Conservation (phyloP, 2,329 filamentous ascomycete species). For the Diaporthe sp. region DNA sequence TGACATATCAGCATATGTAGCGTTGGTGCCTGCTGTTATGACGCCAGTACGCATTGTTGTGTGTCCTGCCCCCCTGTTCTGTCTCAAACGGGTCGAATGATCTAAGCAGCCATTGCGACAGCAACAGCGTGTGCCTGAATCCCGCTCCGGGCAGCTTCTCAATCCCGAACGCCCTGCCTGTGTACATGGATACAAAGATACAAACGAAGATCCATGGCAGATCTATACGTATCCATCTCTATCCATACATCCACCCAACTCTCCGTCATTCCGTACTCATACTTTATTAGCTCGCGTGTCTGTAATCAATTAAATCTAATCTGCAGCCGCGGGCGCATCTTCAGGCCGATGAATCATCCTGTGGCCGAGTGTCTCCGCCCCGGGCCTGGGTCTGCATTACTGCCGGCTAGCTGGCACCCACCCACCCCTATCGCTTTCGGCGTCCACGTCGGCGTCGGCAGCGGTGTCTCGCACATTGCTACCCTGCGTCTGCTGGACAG, state of each 20-base stretch:
- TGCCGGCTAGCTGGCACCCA: conserved; percentile 6
- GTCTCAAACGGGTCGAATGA: conserved; percentile 24
- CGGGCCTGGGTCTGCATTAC: neutral
- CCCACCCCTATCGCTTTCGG: neutral
- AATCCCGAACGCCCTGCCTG: conserved; percentile 17
- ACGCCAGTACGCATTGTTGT: conserved; percentile 7
- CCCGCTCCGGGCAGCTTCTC: conserved; percentile 14
- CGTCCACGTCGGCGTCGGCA: conserved; percentile 27
- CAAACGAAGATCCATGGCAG: conserved; percentile 5
- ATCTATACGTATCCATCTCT: conserved; percentile 8
- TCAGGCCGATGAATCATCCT: conserved; percentile 27
- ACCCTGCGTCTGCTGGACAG: neutral
- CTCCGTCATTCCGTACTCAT: conserved; percentile 11
- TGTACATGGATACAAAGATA: neutral
- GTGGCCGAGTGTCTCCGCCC: conserved; percentile 25
- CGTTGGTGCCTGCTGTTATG: neutral
- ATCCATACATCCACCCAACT: neutral
- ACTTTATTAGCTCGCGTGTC: neutral
- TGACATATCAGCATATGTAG: neutral
- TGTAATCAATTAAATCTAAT: conserved; percentile 26
- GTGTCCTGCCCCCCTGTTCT: neutral
- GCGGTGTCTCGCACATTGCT: conserved; percentile 19
- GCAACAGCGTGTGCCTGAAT: conserved; percentile 4
- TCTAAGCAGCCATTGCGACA: conserved; percentile 11
- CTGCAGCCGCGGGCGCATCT: conserved; percentile 9